These are phyloP conservation scores for Chrysosporium queenslandicum DNA, from an alignment of 2,329 filamentous ascomycete species.

Conservation along the genomic window DNA sequence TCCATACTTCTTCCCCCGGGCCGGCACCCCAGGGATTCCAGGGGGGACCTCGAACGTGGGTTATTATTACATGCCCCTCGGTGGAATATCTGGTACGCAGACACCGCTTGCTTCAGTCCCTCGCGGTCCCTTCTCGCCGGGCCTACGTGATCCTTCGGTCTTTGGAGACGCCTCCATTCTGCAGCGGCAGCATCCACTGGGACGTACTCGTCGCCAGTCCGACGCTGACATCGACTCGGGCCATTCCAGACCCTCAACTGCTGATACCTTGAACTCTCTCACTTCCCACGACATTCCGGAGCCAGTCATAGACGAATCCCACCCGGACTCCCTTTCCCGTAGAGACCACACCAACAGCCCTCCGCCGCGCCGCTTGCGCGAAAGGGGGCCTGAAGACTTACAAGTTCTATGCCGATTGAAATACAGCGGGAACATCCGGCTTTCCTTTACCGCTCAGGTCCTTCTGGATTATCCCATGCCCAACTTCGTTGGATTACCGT, in stretches of 20 bases:
- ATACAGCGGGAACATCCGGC: constrained; percentile 76
- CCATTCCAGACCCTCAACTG: constrained; percentile 36
- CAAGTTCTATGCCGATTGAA: constrained; percentile 86
- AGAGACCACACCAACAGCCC: neutral
- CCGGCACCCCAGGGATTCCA: constrained; percentile 40
- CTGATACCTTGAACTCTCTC: constrained; percentile 24
- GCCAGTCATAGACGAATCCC: constrained; percentile 8
- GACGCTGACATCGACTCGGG: constrained; percentile 29
- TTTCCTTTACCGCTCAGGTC: constrained; percentile 89
- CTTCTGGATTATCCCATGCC: constrained; percentile 97
- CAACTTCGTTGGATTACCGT: constrained; percentile 88
- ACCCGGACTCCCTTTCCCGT: neutral
- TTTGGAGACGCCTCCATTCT: neutral
- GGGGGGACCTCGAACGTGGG: constrained; percentile 39
- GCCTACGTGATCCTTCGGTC: constrained; percentile 12
- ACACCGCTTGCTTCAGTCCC: constrained; percentile 41
- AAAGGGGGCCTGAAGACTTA: constrained; percentile 73
- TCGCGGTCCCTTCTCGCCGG: constrained; percentile 34
- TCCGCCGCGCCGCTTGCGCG: constrained; percentile 49
- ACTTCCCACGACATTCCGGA: neutral
- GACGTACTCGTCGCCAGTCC: constrained; percentile 20
- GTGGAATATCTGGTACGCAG: constrained; percentile 41
- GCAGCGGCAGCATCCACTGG: neutral
- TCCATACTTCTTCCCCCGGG: constrained; percentile 35
- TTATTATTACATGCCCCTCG: constrained; percentile 39